Base-by-base conservation (phyloP, 495 filamentous ascomycete species). In the Cryomyces antarcticus region DNA sequence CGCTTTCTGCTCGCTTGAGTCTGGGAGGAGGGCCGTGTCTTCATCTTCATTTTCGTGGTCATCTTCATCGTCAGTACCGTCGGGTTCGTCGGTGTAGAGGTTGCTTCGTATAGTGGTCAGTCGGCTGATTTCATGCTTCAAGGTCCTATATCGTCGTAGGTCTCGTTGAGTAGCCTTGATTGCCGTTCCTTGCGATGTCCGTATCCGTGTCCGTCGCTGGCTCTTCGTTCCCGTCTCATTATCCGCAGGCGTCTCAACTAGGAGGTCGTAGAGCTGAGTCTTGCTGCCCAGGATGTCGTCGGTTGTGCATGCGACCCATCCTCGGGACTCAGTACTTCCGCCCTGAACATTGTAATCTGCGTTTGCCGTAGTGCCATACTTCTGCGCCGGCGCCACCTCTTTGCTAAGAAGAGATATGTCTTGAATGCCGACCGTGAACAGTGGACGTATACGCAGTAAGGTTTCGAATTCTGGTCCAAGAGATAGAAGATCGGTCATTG, bases 231-330 rank as follows among this genome's bases (percentile, higher is more conserved):
- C 62, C 44, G 70, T 68, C 7, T 77, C 70, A 50, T 81, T 62
- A 1, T 65, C 52, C 1, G 78, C 67, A 0, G 86, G 84, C 46
- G 95, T 64, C 11, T 78, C 82, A 48, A 94, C 72, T 41, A 94
- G 70, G 38, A 88, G 66, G 56, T 97, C 89, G 62, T 82, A 97
- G 13, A 96, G 76, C 12, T 76, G 67, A 28, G 73, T 67, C 58
- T 95, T 97, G 59, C 80, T 79, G 44, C 71, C 73, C 31, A 97
- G 68, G 41, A 97, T 80, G 52, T 77, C 85, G 57, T 97, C 89
- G 24, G 89, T 96, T 30, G 87, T 89, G 57, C 87, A 95, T 1
- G 89, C 89, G 38, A 93, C 72, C 87, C 86, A 96, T 9, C 82
- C 77, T 1, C 72, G 65, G 7, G 42, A 10, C 3, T 9, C 33